Evolutionary conservation across 805 yeast genomes (phyloP), one percentile per base, ranked within the genome.

Genomic region (Torulaspora indica): DNA sequence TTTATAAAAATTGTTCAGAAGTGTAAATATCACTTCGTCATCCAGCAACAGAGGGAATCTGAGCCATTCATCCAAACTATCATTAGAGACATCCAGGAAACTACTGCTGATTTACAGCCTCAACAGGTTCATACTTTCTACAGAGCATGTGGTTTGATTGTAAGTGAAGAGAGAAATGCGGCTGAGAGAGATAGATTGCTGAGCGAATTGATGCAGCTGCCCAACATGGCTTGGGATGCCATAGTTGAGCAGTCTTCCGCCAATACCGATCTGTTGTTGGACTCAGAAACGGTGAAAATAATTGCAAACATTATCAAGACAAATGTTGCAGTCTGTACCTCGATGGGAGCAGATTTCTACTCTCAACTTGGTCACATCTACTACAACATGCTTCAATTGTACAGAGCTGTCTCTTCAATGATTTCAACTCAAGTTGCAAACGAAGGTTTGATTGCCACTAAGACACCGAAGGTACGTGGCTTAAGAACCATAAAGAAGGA

Each of bases 91-190:
- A 84, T 93, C 49, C 93, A 85, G 66, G 72, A 74, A 33, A 90
- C 89, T 47, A 93, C 98, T 3, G 86, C 85, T 45, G 98, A 93
- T 63, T 74, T 93, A 60, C 91, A 83, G 59, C 96, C 99, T 18
- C 97, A 91, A 65, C 99, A 93, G 67, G 95, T 93, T 22, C 98
- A 93, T 65, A 89, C 97, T 1, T 93, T 93, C 63, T 93, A 93
- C 66, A 96, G 86, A 69, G 98, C 98, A 1, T 91, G 98, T 72
- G 97, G 97, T 56, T 80, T 85, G 48, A 91, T 93, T 44, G 78
- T 93, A 29, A 79, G 90, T 42, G 96, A 96, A 9, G 97, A 91
- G 66, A 78, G 82, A 30, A 76, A 81, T 35, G 72, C 74, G 50
- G 78, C 76, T 9, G 74, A 77, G 30, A 81, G 93, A 65, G 88